Evolutionary conservation across 2,329 filamentous ascomycete species (phyloP).

Genomic region (Aspergillus glaucus): DNA sequence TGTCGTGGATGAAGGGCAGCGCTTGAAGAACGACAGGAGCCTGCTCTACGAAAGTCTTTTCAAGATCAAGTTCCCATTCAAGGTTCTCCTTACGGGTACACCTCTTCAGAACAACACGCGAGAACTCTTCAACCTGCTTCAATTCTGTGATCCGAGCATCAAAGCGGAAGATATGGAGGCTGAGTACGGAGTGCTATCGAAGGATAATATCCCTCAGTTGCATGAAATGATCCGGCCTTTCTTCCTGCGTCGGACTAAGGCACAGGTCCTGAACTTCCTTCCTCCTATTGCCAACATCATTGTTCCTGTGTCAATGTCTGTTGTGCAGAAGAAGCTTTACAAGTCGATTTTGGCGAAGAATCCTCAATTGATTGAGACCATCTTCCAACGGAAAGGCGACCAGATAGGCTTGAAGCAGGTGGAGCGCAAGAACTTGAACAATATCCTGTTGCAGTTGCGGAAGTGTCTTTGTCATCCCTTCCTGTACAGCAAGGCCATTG

Average conservation of each 20-base stretch:
- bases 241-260: constrained; percentile 75
- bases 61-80: constrained; percentile 71
- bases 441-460: constrained; percentile 89
- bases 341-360: constrained; percentile 91
- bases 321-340: constrained; percentile 88
- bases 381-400: constrained; percentile 63
- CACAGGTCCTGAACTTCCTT: constrained; percentile 81
- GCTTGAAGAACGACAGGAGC: constrained; percentile 87
- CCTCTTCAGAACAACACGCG: constrained; percentile 79
- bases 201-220: constrained; percentile 72
- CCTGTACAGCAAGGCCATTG: constrained; percentile 82
- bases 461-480: constrained; percentile 97
- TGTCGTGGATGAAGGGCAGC: constrained; percentile 90
- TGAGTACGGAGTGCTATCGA: constrained; percentile 70
- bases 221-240: constrained; percentile 74
- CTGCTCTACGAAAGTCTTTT: constrained; percentile 69
- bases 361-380: constrained; percentile 76
- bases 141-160: constrained; percentile 73
- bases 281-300: constrained; percentile 94
- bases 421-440: constrained; percentile 78
- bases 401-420: constrained; percentile 49
- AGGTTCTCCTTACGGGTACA: constrained; percentile 78
- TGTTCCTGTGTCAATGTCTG: constrained; percentile 88
- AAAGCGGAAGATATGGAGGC: constrained; percentile 68
- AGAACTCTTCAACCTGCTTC: constrained; percentile 92